phyloP scores from a whole-genome alignment of 2,329 filamentous ascomycete genomes.

The Calonectria montana region DNA sequence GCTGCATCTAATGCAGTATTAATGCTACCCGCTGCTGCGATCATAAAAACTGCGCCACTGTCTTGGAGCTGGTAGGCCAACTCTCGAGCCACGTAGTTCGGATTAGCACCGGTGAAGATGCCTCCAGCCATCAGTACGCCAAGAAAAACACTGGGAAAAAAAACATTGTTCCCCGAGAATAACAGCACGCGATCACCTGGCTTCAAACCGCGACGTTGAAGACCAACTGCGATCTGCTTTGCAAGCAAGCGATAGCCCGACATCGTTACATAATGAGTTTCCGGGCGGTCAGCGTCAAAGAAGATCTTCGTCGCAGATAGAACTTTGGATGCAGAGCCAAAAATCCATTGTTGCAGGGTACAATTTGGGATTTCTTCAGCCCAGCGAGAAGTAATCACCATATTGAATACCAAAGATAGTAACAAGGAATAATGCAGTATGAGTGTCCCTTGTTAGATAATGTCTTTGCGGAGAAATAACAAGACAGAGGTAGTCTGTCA shows the following conservation, averaged over 20 bases:
- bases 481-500: neutral
- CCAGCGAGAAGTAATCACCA: slow-evolving; percentile 62
- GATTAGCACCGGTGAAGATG: slow-evolving; percentile 82
- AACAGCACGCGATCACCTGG: slow-evolving; percentile 77
- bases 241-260: slow-evolving; percentile 74
- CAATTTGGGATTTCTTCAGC: slow-evolving; percentile 55
- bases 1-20: slow-evolving; percentile 75
- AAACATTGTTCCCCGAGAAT: slow-evolving; percentile 80
- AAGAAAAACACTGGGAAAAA: slow-evolving; percentile 76
- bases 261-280: slow-evolving; percentile 73
- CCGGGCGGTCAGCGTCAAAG: slow-evolving; percentile 74
- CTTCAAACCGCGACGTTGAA: slow-evolving; percentile 71
- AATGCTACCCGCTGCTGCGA: slow-evolving; percentile 70
- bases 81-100: slow-evolving; percentile 74
- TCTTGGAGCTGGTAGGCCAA: slow-evolving; percentile 81
- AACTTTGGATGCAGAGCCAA: slow-evolving; percentile 56
- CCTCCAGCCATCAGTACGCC: slow-evolving; percentile 82
- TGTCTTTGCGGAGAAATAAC: too few relatives aligned
- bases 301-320: slow-evolving; percentile 59
- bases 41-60: slow-evolving; percentile 73
- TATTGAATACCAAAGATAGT: slow-evolving; percentile 32
- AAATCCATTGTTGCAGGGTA: slow-evolving; percentile 67
- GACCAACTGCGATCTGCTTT: slow-evolving; percentile 77
- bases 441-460: neutral
- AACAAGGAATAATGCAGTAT: neutral